Percentiles rank a stretch among this genome's conserved stretches.
Conservation (phyloP, 495 filamentous ascomycete species). For the Penicillium nucicola region DNA sequence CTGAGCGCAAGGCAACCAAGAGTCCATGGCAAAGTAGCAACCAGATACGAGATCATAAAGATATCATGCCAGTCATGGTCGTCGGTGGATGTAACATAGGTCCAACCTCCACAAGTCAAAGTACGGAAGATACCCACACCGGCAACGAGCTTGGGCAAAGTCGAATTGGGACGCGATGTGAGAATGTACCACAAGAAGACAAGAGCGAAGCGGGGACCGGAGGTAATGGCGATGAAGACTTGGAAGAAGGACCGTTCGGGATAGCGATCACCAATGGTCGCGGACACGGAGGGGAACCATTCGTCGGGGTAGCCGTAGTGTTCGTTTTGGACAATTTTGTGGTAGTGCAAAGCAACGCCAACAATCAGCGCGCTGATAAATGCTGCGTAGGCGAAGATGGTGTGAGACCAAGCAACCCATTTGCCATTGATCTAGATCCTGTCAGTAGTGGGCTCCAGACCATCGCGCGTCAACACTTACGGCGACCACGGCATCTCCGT, state of each 20-base stretch:
- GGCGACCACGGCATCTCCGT: conserved; percentile 78
- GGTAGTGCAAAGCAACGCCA: conserved; percentile 82
- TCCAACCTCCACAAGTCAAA: conserved; percentile 96
- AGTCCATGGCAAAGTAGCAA: conserved; percentile 95
- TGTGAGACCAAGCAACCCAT: conserved; percentile 91
- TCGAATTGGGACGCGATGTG: conserved; percentile 68
- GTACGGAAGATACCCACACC: conserved; percentile 82
- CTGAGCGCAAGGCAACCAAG: conserved; percentile 85
- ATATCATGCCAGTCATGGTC: conserved; percentile 99
- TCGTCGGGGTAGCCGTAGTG: conserved; percentile 95
- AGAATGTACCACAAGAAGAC: conserved; percentile 92
- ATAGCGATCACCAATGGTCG: conserved; percentile 98
- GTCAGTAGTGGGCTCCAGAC: conserved; percentile 11
- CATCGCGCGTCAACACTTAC: conserved; percentile 41
- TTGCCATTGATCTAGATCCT: conserved; percentile 69
- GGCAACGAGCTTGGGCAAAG: conserved; percentile 78
- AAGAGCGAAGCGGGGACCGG: conserved; percentile 87
- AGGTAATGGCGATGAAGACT: conserved; percentile 94
- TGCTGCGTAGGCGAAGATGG: conserved; percentile 77
- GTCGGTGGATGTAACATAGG: conserved; percentile 97
- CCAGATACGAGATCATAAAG: conserved; percentile 98
- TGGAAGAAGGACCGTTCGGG: conserved; percentile 96
- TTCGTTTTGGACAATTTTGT: conserved; percentile 97
- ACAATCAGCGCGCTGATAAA: conserved; percentile 89
- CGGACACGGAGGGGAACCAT: conserved; percentile 98